Percentiles rank a stretch among this genome's conserved stretches.
Conservation (phyloP, 1,284 basidiomycete species). For the Erythrobasidium hasegawianum region DNA sequence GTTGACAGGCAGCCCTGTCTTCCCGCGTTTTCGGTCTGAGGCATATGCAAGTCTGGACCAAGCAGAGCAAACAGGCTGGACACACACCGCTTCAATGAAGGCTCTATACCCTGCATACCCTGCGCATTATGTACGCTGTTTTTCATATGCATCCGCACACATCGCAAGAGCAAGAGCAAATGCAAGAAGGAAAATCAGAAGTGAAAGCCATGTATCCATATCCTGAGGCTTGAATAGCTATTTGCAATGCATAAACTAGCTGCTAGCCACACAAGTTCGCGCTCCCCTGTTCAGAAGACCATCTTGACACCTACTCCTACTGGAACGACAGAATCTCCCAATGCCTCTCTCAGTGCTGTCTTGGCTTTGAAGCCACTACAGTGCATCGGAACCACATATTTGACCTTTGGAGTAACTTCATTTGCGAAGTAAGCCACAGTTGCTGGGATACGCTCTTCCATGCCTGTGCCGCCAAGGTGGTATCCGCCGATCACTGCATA, state of each 20-base stretch:
- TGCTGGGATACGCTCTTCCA: slow-evolving; percentile 60
- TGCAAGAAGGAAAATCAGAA: neutral
- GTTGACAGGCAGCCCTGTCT: no score
- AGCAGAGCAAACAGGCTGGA: no score
- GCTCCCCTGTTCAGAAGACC: slow-evolving; percentile 44
- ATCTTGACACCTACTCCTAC: slow-evolving; percentile 68
- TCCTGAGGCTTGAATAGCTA: neutral
- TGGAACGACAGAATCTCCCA: slow-evolving; percentile 66
- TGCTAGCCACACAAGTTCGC: neutral
- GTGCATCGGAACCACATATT: slow-evolving; percentile 74
- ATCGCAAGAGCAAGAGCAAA: no score
- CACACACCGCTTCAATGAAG: no score
- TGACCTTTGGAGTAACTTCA: slow-evolving; percentile 60
- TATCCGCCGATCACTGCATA: slow-evolving; percentile 78
- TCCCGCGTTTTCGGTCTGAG: no score
- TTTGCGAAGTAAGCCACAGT: slow-evolving; percentile 67
- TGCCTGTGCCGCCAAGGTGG: slow-evolving; percentile 67
- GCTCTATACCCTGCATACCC: neutral
- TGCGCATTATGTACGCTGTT: no score
- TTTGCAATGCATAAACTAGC: neutral
- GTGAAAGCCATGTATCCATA: slow-evolving; percentile 18
- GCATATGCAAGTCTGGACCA: no score
- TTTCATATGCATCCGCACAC: no score
- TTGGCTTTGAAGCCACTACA: slow-evolving; percentile 72
- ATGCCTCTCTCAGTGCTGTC: slow-evolving; percentile 61